Percentiles rank a stretch among this genome's conserved stretches.
These are phyloP conservation scores for Discostella stelligeroides DNA, from an alignment of 108 stramenopile species.

Conservation along the genomic window DNA sequence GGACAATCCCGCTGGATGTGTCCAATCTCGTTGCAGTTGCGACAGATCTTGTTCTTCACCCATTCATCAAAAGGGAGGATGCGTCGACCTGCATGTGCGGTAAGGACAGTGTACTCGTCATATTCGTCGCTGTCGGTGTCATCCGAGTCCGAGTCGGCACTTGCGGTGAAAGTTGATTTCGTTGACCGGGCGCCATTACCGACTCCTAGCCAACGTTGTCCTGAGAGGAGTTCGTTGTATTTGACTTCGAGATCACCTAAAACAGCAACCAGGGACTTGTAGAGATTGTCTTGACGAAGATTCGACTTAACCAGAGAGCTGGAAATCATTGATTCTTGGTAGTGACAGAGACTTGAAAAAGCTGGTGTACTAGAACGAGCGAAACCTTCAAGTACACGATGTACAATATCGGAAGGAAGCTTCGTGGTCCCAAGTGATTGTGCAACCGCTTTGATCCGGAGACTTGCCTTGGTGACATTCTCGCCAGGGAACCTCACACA, in stretches of 20 bases:
- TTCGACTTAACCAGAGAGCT: no score
- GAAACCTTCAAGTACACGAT: no score
- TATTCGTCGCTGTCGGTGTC: no score
- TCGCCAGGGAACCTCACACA: neutral
- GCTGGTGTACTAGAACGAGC: no score
- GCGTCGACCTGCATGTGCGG: no score
- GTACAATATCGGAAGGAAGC: neutral
- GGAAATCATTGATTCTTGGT: no score
- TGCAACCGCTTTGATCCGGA: neutral
- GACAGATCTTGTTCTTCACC: neutral
- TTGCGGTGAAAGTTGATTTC: no score
- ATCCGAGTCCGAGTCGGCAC: no score
- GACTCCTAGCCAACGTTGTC: neutral
- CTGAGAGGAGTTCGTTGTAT: neutral
- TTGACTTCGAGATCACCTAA: neutral
- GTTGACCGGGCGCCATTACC: neutral
- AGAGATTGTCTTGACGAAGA: no score
- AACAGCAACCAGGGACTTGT: neutral
- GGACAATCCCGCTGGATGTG: neutral
- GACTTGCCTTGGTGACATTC: slow-evolving; percentile 3
- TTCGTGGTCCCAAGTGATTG: neutral
- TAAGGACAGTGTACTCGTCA: no score
- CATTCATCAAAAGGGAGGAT: neutral
- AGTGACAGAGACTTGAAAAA: no score
- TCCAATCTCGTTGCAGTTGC: neutral